A percentile compares a stretch with the other conserved stretches of the same genome.
Conservation (phyloP, 2,329 filamentous ascomycete genomes). For the Elsinoe australis region DNA sequence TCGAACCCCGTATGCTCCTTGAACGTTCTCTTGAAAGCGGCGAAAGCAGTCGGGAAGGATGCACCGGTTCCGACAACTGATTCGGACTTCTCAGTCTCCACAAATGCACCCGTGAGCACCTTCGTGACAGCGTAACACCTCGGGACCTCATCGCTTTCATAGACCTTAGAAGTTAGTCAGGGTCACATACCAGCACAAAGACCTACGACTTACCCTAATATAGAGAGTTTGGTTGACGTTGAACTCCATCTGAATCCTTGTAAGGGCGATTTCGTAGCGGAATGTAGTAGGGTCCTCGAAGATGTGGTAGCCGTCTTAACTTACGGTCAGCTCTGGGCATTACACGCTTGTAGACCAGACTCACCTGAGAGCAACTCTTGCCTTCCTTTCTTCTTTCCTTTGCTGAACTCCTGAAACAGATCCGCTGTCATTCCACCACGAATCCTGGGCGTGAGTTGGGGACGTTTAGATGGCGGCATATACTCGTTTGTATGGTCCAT, state of each 20-base stretch:
- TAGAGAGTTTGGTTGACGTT: conserved; percentile 51
- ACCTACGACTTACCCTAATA: conserved; percentile 15
- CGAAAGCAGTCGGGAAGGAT: conserved; percentile 30
- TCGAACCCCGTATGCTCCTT: conserved; percentile 32
- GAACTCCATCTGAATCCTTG: conserved; percentile 43
- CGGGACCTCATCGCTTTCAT: neutral
- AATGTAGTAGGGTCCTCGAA: conserved; percentile 58
- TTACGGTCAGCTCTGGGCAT: conserved; percentile 27
- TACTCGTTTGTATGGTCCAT: neutral
- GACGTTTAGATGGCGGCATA: neutral
- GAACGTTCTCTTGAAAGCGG: conserved; percentile 35
- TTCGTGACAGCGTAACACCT: conserved; percentile 1
- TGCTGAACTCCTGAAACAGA: conserved; percentile 24
- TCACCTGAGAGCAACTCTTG: conserved; percentile 31
- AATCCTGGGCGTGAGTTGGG: conserved; percentile 2
- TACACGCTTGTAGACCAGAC: conserved; percentile 21
- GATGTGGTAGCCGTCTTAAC: conserved; percentile 56
- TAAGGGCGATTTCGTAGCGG: conserved; percentile 55
- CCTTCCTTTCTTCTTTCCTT: conserved; percentile 20
- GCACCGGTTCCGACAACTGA: conserved; percentile 29
- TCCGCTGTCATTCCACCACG: too few species aligned
- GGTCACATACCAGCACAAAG: conserved; percentile 23
- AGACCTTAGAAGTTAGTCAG: neutral
- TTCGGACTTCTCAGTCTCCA: neutral
- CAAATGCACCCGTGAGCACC: neutral